Percentiles rank a stretch among this genome's conserved stretches.
Conservation (phyloP, 331 rosid genomes). For the Malus hybrid region DNA sequence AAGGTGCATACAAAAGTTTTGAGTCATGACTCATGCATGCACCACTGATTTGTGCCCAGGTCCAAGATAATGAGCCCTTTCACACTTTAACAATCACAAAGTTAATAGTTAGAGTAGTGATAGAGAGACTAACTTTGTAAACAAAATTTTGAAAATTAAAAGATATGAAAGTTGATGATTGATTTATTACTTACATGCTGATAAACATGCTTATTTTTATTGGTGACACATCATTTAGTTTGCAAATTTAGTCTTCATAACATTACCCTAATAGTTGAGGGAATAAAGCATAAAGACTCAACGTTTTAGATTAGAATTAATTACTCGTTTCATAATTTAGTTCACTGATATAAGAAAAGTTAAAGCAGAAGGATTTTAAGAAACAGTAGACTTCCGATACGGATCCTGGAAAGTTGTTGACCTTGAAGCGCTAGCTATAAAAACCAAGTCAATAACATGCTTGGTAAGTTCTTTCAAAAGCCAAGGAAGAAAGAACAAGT, state of each 20-base stretch:
- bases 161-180: too few relatives aligned
- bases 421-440: not conserved
- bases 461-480: not conserved
- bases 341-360: not conserved
- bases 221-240: too few relatives aligned
- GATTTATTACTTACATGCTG: too few relatives aligned
- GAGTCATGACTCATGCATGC: too few relatives aligned
- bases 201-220: too few relatives aligned
- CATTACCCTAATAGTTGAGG: not conserved
- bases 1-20: too few relatives aligned
- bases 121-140: fast-evolving
- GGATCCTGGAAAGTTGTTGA: not conserved
- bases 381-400: not conserved
- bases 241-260: fast-evolving
- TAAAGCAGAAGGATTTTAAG: not conserved
- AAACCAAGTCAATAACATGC: not conserved
- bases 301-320: not conserved
- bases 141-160: too few relatives aligned
- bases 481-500: not conserved
- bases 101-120: too few relatives aligned
- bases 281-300: not conserved
- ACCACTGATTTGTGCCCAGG: too few relatives aligned
- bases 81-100: too few relatives aligned
- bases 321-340: not conserved
- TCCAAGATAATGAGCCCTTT: too few relatives aligned